A percentile compares a stretch with the other conserved stretches of the same genome.
phyloP scores from a whole-genome alignment of 805 yeast genomes.

The Candida railenensis region DNA sequence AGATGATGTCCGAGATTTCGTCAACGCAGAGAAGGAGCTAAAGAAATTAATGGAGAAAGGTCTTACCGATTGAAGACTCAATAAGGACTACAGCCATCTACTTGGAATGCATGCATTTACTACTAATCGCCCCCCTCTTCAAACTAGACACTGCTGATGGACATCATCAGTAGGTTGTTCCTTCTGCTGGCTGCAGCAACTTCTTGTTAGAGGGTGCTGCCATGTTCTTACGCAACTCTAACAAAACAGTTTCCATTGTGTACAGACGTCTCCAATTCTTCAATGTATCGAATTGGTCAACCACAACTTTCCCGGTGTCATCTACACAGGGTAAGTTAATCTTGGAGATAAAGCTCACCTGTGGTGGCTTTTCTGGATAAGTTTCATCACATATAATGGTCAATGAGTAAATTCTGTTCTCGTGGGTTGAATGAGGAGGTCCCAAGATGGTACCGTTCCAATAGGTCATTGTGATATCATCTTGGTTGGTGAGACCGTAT shows the following conservation, averaged over 20 bases:
- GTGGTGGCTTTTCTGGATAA: slow-evolving; percentile 90
- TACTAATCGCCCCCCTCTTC: background rate
- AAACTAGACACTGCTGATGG: no score
- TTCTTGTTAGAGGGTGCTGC: slow-evolving; percentile 79
- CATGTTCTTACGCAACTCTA: slow-evolving; percentile 85
- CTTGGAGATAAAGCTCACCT: slow-evolving; percentile 74
- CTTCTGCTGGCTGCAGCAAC: slow-evolving; percentile 89
- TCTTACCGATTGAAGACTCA: background rate
- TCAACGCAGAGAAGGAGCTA: slow-evolving; percentile 38
- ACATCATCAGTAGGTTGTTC: slow-evolving; percentile 53
- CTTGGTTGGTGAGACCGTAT: slow-evolving; percentile 86
- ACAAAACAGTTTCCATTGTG: slow-evolving; percentile 88
- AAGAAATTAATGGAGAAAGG: slow-evolving; percentile 30
- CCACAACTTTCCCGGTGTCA: slow-evolving; percentile 50
- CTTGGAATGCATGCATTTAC: background rate
- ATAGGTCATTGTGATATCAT: slow-evolving; percentile 87
- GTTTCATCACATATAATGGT: slow-evolving; percentile 76
- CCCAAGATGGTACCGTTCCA: slow-evolving; percentile 99
- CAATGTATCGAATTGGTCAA: slow-evolving; percentile 59
- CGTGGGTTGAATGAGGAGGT: slow-evolving; percentile 89
- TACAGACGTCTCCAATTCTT: slow-evolving; percentile 85
- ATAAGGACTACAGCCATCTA: background rate
- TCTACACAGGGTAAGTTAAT: slow-evolving; percentile 93
- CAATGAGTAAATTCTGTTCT: slow-evolving; percentile 87
- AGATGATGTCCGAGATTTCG: slow-evolving; percentile 30